Conservation (phyloP, 139 green algal species). For the Microglena sp. region DNA sequence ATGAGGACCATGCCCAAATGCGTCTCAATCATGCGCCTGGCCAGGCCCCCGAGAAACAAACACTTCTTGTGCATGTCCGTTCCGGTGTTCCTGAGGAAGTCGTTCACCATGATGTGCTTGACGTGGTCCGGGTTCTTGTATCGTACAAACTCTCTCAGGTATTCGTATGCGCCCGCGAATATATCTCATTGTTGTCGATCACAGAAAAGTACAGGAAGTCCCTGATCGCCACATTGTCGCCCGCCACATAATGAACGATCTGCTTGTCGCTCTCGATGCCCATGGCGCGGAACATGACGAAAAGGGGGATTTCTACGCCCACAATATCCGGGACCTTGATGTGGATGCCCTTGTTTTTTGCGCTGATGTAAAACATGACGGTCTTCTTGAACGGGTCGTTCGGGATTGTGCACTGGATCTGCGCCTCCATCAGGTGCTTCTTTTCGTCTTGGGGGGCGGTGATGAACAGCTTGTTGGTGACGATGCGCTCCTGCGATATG, state of each 20-base stretch:
- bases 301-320: slow-evolving; percentile 51
- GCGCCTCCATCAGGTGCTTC: not conserved
- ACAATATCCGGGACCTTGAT: slow-evolving; percentile 51
- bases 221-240: too few species aligned
- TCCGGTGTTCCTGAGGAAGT: too few species aligned
- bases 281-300: slow-evolving; percentile 74
- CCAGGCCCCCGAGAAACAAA: slow-evolving; percentile 1
- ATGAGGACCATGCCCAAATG: not conserved
- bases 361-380: not conserved
- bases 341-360: slow-evolving; percentile 39
- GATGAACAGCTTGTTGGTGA: slow-evolving; percentile 87
- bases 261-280: slow-evolving; percentile 71
- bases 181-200: too few species aligned
- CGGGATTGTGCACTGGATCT: not conserved
- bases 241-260: too few species aligned
- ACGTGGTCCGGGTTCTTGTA: not conserved
- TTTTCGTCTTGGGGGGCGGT: not conserved
- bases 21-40: not conserved
- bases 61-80: too few species aligned
- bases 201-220: too few species aligned
- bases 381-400: not conserved
- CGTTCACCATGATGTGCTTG: not conserved
- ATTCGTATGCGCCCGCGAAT: too few species aligned
- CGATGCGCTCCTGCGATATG: slow-evolving; percentile 85
- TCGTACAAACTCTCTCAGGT: too few species aligned